Evolutionary conservation across 1,284 basidiomycete species (phyloP).

Genomic region (Sporisorium exsertum): DNA sequence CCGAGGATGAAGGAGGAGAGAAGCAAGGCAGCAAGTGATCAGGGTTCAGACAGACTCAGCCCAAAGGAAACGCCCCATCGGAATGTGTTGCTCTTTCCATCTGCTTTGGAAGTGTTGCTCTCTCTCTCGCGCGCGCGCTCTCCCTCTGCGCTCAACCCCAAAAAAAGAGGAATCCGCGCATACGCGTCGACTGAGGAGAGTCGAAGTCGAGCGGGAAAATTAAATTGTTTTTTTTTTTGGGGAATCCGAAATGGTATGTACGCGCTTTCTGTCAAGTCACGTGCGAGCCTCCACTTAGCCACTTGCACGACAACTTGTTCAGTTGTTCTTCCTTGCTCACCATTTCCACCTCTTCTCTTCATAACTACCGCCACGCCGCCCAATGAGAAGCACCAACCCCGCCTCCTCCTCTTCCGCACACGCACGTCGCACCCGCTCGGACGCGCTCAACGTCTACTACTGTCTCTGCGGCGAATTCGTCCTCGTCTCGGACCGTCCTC

Average conservation of each 20-base stretch:
- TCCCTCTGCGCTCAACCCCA: background rate
- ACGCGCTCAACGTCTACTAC: conserved; percentile 56
- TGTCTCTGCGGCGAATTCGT: conserved; percentile 67
- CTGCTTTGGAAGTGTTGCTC: conserved; percentile 16
- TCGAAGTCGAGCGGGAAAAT: background rate
- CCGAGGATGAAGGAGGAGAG: background rate
- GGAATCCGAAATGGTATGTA: background rate
- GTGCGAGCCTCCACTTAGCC: conserved; percentile 29
- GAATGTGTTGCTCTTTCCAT: background rate
- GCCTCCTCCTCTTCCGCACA: background rate
- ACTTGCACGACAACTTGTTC: conserved; percentile 27
- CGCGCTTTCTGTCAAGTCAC: conserved; percentile 23
- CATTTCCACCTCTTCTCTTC: background rate
- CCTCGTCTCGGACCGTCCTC: conserved; percentile 54
- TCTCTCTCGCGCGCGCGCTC: background rate
- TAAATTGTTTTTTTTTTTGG: conserved; percentile 15
- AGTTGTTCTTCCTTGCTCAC: background rate
- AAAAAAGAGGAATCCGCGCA: background rate
- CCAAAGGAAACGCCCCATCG: background rate
- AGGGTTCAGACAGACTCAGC: conserved; percentile 10
- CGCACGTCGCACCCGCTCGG: background rate
- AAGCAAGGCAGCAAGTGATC: background rate
- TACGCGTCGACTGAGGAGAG: conserved; percentile 11
- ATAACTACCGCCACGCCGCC: background rate
- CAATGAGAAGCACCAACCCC: background rate